Evolutionary conservation across 345 rosid genomes (phyloP).

Genomic region (Gossypium herbaceum): DNA sequence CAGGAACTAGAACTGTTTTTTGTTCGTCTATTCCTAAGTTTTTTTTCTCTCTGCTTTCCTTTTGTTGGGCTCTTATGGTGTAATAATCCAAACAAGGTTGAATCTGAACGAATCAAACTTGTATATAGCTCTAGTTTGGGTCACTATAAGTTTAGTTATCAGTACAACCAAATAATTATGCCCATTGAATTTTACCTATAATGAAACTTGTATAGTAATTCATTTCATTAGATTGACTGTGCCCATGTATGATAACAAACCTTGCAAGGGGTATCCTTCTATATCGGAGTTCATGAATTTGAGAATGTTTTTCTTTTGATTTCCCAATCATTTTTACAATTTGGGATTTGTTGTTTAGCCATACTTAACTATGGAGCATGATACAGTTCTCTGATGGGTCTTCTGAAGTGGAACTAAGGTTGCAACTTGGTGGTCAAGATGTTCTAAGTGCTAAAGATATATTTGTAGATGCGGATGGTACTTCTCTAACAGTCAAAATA

Average conservation of each 20-base stretch:
- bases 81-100: too few species aligned
- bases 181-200: too few species aligned
- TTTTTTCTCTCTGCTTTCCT: too few species aligned
- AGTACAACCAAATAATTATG: too few species aligned
- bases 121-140: not conserved
- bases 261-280: not conserved
- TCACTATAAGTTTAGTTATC: not conserved
- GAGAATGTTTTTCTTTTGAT: not conserved
- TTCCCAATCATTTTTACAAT: not conserved
- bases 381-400: constrained; percentile 77
- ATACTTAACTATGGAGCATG: constrained; percentile 8
- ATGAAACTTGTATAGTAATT: too few species aligned
- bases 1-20: too few species aligned
- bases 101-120: too few species aligned
- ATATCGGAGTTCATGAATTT: not conserved
- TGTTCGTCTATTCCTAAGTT: too few species aligned
- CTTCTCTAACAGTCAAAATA: constrained; percentile 48
- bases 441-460: constrained; percentile 51
- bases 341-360: not conserved
- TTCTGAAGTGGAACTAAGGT: constrained; percentile 70
- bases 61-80: too few species aligned
- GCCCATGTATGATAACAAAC: too few species aligned
- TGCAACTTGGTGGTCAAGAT: constrained; percentile 43
- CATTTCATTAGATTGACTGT: too few species aligned
- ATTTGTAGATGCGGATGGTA: constrained; percentile 72